Base-by-base conservation (phyloP, 2,329 filamentous ascomycete genomes). In the Dothistroma septosporum region DNA sequence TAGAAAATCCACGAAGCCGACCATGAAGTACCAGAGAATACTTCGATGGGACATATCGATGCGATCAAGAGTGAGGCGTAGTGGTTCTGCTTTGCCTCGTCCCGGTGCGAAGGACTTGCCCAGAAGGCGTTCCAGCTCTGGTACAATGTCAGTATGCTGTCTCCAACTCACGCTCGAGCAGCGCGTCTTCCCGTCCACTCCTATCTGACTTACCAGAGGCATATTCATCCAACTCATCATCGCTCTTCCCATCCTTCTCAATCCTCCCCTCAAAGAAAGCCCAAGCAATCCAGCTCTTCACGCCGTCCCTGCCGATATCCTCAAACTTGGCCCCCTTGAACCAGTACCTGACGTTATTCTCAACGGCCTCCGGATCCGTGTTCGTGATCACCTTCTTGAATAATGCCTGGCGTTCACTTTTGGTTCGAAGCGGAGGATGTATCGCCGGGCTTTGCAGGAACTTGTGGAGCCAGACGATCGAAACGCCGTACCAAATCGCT, bases 281-380 rank as follows among this genome's bases (percentile, higher is more conserved):
- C 88, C 87, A 91, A 5, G 82, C 77, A 22, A 88, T 73, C 66
- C 88, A 90, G 61, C 89, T 84, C 66, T 80, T 81, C 53, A 90
- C 73, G 64, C 89, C 88, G 16, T 89, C 86, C 14, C 82, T 77
- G 37, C 81, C 78, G 57, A 91, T 84, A 37, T 87, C 84, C n/a
- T 76, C 70, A 1, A 78, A 60, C 11, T 81, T 76, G 1, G 86
- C 84, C 35, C 82, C 83, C 24, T 85, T 76, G 64, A 90, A 89
- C 88, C 88, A 91, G 64, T 79, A 78, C 47, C 76, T 78, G 52
- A 90, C 65, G 68, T 87, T 90, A 31, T 73, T 72, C 58, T 85
- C 81, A 0, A 78, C 75, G 60, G 85, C 80, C 12, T 57, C 35
- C 1, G 59, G 24, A 0, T 81, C 75, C 4, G 87, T 78, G 64